Evolutionary conservation across 495 filamentous ascomycete genomes (phyloP).

Genomic region (Penicillium canescens): DNA sequence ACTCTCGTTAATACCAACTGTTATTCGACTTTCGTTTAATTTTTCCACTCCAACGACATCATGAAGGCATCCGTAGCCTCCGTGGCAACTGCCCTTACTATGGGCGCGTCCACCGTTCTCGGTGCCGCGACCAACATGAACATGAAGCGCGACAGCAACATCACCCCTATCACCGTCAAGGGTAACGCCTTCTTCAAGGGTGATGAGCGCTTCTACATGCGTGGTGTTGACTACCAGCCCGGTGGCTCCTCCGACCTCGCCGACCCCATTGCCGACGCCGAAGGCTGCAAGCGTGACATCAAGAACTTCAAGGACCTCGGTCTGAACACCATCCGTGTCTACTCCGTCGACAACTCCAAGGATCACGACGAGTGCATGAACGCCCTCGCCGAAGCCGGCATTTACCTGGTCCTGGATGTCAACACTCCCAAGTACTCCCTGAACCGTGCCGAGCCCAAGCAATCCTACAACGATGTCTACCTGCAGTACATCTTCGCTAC

Average conservation of each 20-base stretch:
- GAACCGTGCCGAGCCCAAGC: conserved; percentile 71
- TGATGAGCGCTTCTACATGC: conserved; percentile 82
- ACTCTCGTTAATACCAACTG: conserved; percentile 16
- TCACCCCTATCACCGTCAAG: conserved; percentile 58
- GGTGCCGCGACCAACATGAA: conserved; percentile 52
- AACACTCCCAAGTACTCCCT: conserved; percentile 79
- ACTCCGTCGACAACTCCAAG: conserved; percentile 85
- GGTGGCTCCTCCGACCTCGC: conserved; percentile 76
- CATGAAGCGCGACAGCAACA: conserved; percentile 35
- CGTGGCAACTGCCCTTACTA: conserved; percentile 53
- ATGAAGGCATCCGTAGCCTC: conserved; percentile 60
- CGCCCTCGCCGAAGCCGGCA: conserved; percentile 76
- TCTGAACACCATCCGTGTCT: conserved; percentile 89
- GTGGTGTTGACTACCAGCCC: conserved; percentile 94
- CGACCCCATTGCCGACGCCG: conserved; percentile 77
- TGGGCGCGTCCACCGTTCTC: conserved; percentile 45
- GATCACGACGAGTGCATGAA: conserved; percentile 86
- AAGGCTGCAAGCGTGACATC: conserved; percentile 80
- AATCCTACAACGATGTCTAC: conserved; percentile 90
- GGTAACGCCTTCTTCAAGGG: conserved; percentile 85
- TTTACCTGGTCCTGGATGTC: conserved; percentile 88
- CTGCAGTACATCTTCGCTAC: conserved; percentile 93
- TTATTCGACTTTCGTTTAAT: conserved; percentile 10
- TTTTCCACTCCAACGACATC: conserved; percentile 20
- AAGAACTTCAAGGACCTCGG: conserved; percentile 79